A percentile compares a stretch with the other conserved stretches of the same genome.
phyloP scores from a whole-genome alignment of 768 basidiomycete genomes.

The Lactarius deliciosus region DNA sequence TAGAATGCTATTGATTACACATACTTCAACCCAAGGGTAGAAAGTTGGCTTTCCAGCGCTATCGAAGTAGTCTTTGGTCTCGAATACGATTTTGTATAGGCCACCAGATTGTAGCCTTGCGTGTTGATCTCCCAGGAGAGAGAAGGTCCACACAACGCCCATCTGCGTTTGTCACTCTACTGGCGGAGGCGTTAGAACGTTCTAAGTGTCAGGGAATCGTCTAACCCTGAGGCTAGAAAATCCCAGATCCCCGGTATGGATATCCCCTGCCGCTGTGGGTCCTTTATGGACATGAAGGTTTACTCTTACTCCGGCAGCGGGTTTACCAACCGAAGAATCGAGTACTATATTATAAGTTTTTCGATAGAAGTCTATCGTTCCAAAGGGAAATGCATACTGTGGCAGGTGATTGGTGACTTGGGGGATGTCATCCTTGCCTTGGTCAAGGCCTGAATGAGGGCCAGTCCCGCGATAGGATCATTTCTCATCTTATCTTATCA shows the following conservation, averaged over 20 bases:
- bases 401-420: slow-evolving; percentile 84
- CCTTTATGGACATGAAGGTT: slow-evolving; percentile 53
- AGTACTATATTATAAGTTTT: slow-evolving; percentile 55
- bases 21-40: slow-evolving; percentile 89
- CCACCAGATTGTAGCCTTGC: slow-evolving; percentile 52
- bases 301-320: slow-evolving; percentile 69
- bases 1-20: slow-evolving; percentile 24
- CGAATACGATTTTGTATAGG: slow-evolving; percentile 83
- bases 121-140: slow-evolving; percentile 50
- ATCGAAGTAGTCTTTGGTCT: slow-evolving; percentile 81
- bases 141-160: slow-evolving; percentile 83
- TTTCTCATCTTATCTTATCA: slow-evolving; percentile 23
- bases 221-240: slow-evolving; percentile 60
- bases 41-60: slow-evolving; percentile 63
- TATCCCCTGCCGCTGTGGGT: slow-evolving; percentile 34
- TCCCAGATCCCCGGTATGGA: slow-evolving; percentile 46
- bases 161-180: slow-evolving; percentile 73
- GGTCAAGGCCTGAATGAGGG: not conserved
- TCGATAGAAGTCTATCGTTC: slow-evolving; percentile 1
- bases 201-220: not conserved
- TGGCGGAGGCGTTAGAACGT: slow-evolving; percentile 21
- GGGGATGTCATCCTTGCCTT: slow-evolving; percentile 37
- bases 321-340: slow-evolving; percentile 81
- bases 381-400: slow-evolving; percentile 50
- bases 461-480: no score